Conservation (phyloP, 179 eudicot species). For the Silene noctiflora region DNA sequence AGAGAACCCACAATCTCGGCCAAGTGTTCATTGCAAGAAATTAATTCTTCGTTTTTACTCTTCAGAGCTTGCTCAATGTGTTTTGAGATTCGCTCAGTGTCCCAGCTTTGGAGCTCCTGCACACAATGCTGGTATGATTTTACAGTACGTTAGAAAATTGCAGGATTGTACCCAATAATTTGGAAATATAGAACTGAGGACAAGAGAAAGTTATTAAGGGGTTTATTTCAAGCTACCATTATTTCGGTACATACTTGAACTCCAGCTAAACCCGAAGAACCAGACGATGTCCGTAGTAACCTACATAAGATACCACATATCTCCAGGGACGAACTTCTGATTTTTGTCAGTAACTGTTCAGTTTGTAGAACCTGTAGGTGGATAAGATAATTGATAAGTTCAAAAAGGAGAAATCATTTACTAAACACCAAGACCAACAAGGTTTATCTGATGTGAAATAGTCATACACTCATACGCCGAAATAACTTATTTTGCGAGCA, state of each 20-base stretch:
- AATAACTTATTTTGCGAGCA: too few species aligned
- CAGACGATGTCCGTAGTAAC: conserved; percentile 44
- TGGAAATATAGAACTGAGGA: neutral
- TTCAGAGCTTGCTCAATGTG: conserved; percentile 54
- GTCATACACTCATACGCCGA: too few species aligned
- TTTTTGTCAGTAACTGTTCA: conserved; percentile 55
- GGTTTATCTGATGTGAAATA: too few species aligned
- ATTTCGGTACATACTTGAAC: conserved; percentile 60
- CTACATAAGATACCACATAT: conserved; percentile 50
- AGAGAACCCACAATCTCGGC: conserved; percentile 49
- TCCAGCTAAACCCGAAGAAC: conserved; percentile 46
- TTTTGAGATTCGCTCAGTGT: conserved; percentile 47
- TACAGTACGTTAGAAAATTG: conserved; percentile 25
- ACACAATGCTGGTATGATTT: conserved; percentile 49
- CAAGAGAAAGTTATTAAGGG: neutral
- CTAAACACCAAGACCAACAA: too few species aligned
- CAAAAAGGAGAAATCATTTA: neutral
- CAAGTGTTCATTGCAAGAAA: conserved; percentile 39
- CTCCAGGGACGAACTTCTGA: conserved; percentile 56
- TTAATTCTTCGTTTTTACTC: conserved; percentile 34
- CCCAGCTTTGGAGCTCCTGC: conserved; percentile 64
- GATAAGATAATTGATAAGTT: conserved; percentile 5
- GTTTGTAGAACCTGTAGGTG: conserved; percentile 61
- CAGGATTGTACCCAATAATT: neutral
- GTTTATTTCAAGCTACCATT: conserved; percentile 34